A percentile compares a stretch with the other conserved stretches of the same genome.
Conservation (phyloP, 352 stramenopile species). For the Phytophthora ramorum region DNA sequence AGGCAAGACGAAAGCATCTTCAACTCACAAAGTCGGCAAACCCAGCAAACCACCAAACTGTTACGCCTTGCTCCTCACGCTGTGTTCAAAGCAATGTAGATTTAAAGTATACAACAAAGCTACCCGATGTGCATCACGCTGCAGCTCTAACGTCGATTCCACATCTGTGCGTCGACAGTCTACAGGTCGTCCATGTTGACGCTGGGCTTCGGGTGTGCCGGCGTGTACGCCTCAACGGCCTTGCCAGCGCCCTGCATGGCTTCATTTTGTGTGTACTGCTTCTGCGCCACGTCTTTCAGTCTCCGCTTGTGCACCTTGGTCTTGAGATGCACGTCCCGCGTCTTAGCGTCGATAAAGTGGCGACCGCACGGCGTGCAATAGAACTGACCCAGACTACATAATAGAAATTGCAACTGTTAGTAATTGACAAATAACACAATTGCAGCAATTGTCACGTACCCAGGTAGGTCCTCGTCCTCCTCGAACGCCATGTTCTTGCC, state of each 20-base stretch:
- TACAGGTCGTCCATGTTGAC: constrained; percentile 76
- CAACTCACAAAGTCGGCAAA: too few species aligned
- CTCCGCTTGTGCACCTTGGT: constrained; percentile 90
- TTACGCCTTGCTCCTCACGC: too few species aligned
- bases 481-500: constrained; percentile 76
- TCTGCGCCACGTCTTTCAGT: constrained; percentile 90
- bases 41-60: too few species aligned
- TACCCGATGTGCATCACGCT: neutral
- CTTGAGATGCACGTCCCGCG: constrained; percentile 78
- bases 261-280: constrained; percentile 91
- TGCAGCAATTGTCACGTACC: constrained; percentile 41
- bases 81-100: constrained; percentile 10
- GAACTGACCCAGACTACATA: constrained; percentile 79
- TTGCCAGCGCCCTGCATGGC: constrained; percentile 78
- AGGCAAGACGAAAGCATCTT: too few species aligned
- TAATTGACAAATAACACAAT: neutral
- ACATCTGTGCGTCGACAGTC: constrained; percentile 11
- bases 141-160: constrained; percentile 3
- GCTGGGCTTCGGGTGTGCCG: constrained; percentile 49
- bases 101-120: constrained; percentile 38
- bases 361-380: constrained; percentile 89
- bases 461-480: constrained; percentile 85
- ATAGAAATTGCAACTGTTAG: constrained; percentile 7
- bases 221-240: constrained; percentile 75
- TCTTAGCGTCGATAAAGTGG: constrained; percentile 87